Evolutionary conservation across 805 yeast species (phyloP).

Genomic region (Huiozyma sinensis): DNA sequence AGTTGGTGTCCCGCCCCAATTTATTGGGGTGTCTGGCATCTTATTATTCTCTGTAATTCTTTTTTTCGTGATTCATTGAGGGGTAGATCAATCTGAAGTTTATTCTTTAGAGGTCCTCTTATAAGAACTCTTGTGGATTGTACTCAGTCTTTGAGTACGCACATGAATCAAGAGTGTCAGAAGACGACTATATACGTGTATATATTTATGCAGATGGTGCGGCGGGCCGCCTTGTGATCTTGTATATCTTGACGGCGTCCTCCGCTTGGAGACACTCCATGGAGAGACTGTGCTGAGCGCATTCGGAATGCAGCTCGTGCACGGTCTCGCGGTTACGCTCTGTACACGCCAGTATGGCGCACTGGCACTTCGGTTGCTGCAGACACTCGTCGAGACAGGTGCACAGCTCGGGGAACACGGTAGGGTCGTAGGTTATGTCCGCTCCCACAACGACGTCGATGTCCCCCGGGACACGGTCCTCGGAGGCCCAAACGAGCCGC

Average conservation of each 20-base stretch:
- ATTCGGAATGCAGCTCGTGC: constrained; percentile 31
- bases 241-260: neutral
- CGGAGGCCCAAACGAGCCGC: constrained; percentile 52
- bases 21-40: no score
- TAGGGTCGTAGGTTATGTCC: constrained; percentile 76
- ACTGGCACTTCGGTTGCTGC: constrained; percentile 6
- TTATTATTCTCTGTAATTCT: constrained; percentile 8
- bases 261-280: constrained; percentile 12
- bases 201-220: neutral
- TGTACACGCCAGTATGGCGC: constrained; percentile 55
- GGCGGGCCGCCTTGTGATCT: neutral
- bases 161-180: constrained; percentile 30
- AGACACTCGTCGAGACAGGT: constrained; percentile 30
- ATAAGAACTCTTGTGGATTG: constrained; percentile 29
- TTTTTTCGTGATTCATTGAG: constrained; percentile 25
- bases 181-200: constrained; percentile 17
- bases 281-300: constrained; percentile 16
- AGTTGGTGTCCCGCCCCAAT: neutral
- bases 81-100: constrained; percentile 19
- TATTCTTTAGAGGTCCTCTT: constrained; percentile 8
- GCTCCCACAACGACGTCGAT: constrained; percentile 52
- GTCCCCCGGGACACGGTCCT: constrained; percentile 31
- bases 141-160: neutral
- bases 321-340: constrained; percentile 51
- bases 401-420: constrained; percentile 46